These are phyloP conservation scores for Hypoxylon subgilvum DNA, from an alignment of 495 filamentous ascomycete species.

Conservation along the genomic window DNA sequence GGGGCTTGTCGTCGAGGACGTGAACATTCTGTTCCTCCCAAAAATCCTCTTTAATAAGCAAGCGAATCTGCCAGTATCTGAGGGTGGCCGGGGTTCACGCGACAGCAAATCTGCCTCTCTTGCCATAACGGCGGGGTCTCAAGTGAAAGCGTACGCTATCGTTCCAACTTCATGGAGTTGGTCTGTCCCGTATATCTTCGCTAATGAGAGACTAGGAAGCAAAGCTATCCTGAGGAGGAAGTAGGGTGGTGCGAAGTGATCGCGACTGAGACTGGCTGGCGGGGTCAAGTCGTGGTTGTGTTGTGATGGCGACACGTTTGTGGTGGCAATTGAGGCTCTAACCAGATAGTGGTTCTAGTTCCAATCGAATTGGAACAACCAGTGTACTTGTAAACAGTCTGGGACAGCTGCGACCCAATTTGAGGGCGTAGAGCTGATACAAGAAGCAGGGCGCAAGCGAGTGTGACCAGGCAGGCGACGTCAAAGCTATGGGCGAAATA, in stretches of 20 bases:
- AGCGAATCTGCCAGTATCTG: constrained; percentile 36
- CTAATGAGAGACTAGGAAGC: constrained; percentile 13
- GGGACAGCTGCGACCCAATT: constrained; percentile 13
- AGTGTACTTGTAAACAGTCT: constrained; percentile 8
- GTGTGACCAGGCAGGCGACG: constrained; percentile 10
- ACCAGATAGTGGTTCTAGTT: constrained; percentile 10
- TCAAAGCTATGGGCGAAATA: constrained; percentile 26
- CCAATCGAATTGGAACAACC: constrained; percentile 10
- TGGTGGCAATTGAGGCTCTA: constrained; percentile 19
- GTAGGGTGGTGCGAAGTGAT: background rate
- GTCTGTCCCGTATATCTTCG: constrained; percentile 10
- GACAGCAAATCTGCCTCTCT: constrained; percentile 24
- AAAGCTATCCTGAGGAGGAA: constrained; percentile 1
- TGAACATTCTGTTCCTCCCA: constrained; percentile 35
- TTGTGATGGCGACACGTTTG: constrained; percentile 12
- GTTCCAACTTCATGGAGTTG: constrained; percentile 25
- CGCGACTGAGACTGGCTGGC: constrained; percentile 7
- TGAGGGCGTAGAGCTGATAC: constrained; percentile 21
- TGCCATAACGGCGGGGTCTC: constrained; percentile 30
- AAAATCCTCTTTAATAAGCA: constrained; percentile 43
- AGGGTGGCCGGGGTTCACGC: constrained; percentile 24
- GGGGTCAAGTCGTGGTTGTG: constrained; percentile 8
- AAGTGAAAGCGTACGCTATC: constrained; percentile 21
- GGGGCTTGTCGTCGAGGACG: constrained; percentile 20
- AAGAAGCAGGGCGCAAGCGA: constrained; percentile 21